These are phyloP conservation scores for Gonapodya sp. DNA, from an alignment of 192 early-diverging fungal species.

Conservation along the genomic window DNA sequence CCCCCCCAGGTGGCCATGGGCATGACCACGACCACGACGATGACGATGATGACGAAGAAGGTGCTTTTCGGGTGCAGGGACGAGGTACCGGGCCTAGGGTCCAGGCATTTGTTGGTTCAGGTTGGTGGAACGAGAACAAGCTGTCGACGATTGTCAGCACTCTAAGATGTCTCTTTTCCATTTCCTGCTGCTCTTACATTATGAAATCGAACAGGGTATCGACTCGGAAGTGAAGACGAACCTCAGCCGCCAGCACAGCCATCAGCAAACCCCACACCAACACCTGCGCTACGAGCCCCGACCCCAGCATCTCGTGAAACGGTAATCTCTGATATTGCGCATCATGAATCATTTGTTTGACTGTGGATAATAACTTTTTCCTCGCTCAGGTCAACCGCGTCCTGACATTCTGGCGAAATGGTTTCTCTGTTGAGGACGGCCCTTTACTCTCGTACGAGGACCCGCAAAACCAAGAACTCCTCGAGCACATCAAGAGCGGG, in stretches of 20 bases:
- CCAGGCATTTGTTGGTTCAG: constrained; percentile 12
- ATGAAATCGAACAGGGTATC: constrained; percentile 19
- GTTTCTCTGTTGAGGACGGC: constrained; percentile 92
- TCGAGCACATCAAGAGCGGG: constrained; percentile 84
- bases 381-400: constrained; percentile 48
- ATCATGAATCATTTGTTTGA: constrained; percentile 22
- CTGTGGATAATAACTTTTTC: no score
- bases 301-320: constrained; percentile 7
- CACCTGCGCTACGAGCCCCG: neutral
- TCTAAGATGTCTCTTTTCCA: neutral
- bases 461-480: constrained; percentile 72
- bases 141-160: no score
- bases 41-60: neutral
- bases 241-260: constrained; percentile 13
- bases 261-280: constrained; percentile 11
- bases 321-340: constrained; percentile 23
- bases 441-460: constrained; percentile 76
- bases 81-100: neutral
- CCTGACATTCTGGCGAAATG: constrained; percentile 92
- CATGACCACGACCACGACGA: constrained; percentile 3
- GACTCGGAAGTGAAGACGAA: constrained; percentile 27
- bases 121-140: neutral
- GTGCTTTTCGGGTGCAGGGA: neutral
- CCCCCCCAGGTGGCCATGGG: constrained; percentile 16
- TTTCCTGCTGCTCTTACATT: neutral